Conservation (phyloP, 768 basidiomycete genomes). For the Termitomyces titanicus region DNA sequence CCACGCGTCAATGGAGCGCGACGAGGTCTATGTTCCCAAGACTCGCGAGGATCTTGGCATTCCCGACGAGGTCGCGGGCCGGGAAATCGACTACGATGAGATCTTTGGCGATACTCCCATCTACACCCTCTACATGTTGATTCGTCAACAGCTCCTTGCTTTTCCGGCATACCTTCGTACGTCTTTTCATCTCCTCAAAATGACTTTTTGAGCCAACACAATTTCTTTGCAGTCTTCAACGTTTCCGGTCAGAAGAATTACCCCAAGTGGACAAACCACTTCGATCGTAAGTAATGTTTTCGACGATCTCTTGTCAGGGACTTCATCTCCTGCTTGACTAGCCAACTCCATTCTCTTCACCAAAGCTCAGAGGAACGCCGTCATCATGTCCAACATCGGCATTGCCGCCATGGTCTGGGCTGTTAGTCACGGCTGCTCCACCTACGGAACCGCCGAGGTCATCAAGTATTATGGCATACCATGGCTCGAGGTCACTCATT, state of each 20-base stretch:
- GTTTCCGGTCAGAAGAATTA: conserved; percentile 59
- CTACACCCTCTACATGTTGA: conserved; percentile 51
- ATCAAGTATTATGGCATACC: conserved; percentile 49
- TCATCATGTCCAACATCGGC: conserved; percentile 57
- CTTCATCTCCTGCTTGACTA: conserved; percentile 15
- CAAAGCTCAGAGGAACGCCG: conserved; percentile 44
- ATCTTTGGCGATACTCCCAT: conserved; percentile 58
- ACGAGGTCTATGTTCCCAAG: conserved; percentile 60
- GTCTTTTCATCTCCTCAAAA: conserved; percentile 17
- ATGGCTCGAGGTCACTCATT: conserved; percentile 54
- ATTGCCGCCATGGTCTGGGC: conserved; percentile 44
- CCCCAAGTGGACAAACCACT: conserved; percentile 65
- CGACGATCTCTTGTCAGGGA: background rate
- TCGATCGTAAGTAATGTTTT: conserved; percentile 44
- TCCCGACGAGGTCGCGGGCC: conserved; percentile 28
- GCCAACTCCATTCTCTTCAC: conserved; percentile 58
- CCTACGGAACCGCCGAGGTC: conserved; percentile 37
- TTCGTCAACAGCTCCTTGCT: conserved; percentile 55
- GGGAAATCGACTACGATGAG: conserved; percentile 48
- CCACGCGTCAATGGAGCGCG: conserved; percentile 51
- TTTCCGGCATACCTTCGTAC: conserved; percentile 61
- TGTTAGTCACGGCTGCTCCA: conserved; percentile 30
- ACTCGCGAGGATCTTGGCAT: conserved; percentile 54
- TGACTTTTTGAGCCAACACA: background rate
- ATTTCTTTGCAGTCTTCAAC: conserved; percentile 45